phyloP scores from a whole-genome alignment of 2,329 filamentous ascomycete genomes.

The Monilinia laxa region DNA sequence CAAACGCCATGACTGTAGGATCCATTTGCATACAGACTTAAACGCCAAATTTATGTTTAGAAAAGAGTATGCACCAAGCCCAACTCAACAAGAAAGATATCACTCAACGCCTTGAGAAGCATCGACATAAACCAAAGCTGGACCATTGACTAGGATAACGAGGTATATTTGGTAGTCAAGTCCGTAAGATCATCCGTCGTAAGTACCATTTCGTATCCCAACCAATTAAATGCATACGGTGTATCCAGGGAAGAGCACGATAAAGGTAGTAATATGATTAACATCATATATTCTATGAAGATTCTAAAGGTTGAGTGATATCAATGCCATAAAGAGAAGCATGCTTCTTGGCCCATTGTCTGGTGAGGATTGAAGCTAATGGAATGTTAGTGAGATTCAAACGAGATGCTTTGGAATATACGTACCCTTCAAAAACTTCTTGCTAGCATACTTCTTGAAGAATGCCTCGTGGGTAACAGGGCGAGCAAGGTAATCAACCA shows the following conservation, averaged over 20 bases:
- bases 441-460: conserved; percentile 99
- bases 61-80: conserved; percentile 22
- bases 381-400: conserved; percentile 28
- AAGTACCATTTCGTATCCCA: conserved; percentile 39
- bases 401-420: conserved; percentile 13
- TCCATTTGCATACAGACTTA: conserved; percentile 23
- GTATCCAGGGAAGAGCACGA: conserved; percentile 38
- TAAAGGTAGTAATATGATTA: conserved; percentile 35
- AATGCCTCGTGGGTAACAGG: conserved; percentile 94
- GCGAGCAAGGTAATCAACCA: conserved; percentile 93
- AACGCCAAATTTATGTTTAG: conserved; percentile 20
- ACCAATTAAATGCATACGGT: conserved; percentile 39
- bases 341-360: conserved; percentile 90
- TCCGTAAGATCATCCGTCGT: conserved; percentile 35
- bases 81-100: conserved; percentile 16
- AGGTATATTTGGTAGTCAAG: conserved; percentile 22
- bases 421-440: conserved; percentile 98
- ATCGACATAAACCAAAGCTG: conserved; percentile 22
- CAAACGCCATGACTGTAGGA: conserved; percentile 22
- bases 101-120: conserved; percentile 20
- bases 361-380: conserved; percentile 83
- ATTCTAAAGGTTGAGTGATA: conserved; percentile 38
- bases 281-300: conserved; percentile 33
- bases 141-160: conserved; percentile 17
- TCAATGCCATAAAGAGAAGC: conserved; percentile 55